Evolutionary conservation across 75 land plant species (phyloP), one percentile per base, ranked within the genome.

Genomic region (Picea sitchensis): DNA sequence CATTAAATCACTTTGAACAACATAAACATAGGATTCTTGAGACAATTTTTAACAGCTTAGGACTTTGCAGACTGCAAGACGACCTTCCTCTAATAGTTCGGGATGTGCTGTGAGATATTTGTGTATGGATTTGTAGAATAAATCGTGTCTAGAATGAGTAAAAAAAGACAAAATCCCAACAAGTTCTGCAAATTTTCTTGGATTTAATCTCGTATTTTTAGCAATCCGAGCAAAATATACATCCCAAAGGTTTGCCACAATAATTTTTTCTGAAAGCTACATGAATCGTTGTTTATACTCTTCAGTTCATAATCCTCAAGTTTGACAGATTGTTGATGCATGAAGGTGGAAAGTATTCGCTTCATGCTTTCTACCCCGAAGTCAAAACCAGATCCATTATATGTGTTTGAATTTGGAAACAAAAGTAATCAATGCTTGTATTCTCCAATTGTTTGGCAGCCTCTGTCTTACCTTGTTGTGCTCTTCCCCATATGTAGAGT

Each of bases 11-110:
- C 92, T 94, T 69, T 95, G 94, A 57, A 95, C 96, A 5, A 91
- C 98, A 57, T 93, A 87, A 5, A 92, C 82, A 78, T 94, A 92
- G 4, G 80, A 78, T 34, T 91, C 90, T 41, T 90, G 94, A 41
- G 98, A 94, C 54, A 95, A 90, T 75, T 90, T 91, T 61, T 93
- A 92, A 85, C 98, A 91, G 84, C 84, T 85, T 34, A 95, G 84
- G 73, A 84, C 58, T 21, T 84, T 88, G 88, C 96, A 95, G 6
- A 94, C 85, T 12, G 57, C 23, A 7, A 84, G 82, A 44, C 87
- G 88, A 77, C 91, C 96, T 76, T 93, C 92, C 71, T 84, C 89
- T 6, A 92, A 80, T 61, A 89, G 8, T 32, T 81, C 63, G 18
- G 91, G 89, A 73, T 93, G 95, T 78, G 78, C 86, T 36, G 1